Base-by-base conservation (phyloP, 345 rosid species). In the Eutrema heterophyllum region DNA sequence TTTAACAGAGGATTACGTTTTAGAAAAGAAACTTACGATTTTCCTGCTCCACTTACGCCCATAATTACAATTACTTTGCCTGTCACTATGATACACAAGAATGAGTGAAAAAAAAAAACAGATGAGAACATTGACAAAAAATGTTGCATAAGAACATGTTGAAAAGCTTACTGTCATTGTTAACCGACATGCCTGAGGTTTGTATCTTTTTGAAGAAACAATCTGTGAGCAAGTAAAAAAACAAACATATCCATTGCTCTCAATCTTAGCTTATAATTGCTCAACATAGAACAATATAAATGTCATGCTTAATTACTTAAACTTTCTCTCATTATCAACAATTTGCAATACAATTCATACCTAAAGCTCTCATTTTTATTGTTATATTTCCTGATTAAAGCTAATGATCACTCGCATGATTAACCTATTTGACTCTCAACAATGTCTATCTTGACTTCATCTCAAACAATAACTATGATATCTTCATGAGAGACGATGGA, bases 1-100 rank as follows among this genome's bases (percentile, higher is more conserved):
- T 6, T 21, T 35, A 57, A 32, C 43, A 51, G 15, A 55, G 11
- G 30, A 5, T 26, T 21, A 16, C 9, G 3, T 8, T 44, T 10
- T 30, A 5, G 7, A 50, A 21, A 32, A 44, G 0, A 1, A 55
- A 67, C 92, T 82, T 76, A 86, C 93, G 93, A 88, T 83, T 88
- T 90, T 7, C 96, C 96, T 48, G 90, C 78, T 12, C 94, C 97
- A 38, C 84, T 81, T 15, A 90, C 97, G 10, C 97, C 97, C 94
- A 90, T 90, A 21, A 90, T 72, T 46, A 83, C 94, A 51, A 88
- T 74, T 11, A 77, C 82, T 74, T 74, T 78, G 3, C 83, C 88
- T 84, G 70, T 11, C 12, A 76, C 63, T 29, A 8, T 35, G 57
- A 35, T 27, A 13, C 30, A 49, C 18, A 53, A 61, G 64, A 75